A percentile compares a stretch with the other conserved stretches of the same genome.
Conservation (phyloP, 345 rosid genomes). For the Noccaea caerulescens region DNA sequence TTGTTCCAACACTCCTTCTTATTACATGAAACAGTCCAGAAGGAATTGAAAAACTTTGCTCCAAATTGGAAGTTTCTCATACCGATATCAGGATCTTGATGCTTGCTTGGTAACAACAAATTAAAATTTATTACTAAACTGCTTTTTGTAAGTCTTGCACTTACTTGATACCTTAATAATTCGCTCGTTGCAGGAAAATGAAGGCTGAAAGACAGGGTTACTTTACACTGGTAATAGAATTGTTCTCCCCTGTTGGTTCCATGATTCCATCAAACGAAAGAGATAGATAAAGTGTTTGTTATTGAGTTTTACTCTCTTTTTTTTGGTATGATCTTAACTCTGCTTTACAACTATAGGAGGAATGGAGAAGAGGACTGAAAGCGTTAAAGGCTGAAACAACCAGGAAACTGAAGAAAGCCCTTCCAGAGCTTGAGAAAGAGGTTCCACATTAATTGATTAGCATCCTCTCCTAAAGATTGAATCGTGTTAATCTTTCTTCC, state of each 20-base stretch:
- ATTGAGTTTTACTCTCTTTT: background rate
- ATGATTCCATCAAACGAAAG: background rate
- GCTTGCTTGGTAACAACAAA: constrained; percentile 84
- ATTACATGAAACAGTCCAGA: constrained; percentile 72
- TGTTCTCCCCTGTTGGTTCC: constrained; percentile 13
- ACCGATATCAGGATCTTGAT: constrained; percentile 92
- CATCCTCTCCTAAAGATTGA: constrained; percentile 11
- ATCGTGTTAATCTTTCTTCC: constrained; percentile 14
- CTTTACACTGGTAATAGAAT: constrained; percentile 74
- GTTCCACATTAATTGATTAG: constrained; percentile 42
- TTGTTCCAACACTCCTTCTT: constrained; percentile 35
- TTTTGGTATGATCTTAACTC: constrained; percentile 10
- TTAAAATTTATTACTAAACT: background rate
- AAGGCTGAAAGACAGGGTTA: constrained; percentile 94
- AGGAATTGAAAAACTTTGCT: constrained; percentile 88
- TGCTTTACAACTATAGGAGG: constrained; percentile 56
- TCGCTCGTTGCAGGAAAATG: constrained; percentile 74
- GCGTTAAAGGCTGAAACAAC: constrained; percentile 67
- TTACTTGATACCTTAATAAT: constrained; percentile 22
- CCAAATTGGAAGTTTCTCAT: constrained; percentile 79
- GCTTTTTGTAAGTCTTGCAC: background rate
- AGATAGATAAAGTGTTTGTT: background rate
- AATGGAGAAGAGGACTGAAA: constrained; percentile 83
- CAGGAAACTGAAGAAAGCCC: constrained; percentile 69
- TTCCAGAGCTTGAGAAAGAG: constrained; percentile 83